Evolutionary conservation across 768 basidiomycete genomes (phyloP), one percentile per base, ranked within the genome.

Genomic region (Boletus coccyginus): DNA sequence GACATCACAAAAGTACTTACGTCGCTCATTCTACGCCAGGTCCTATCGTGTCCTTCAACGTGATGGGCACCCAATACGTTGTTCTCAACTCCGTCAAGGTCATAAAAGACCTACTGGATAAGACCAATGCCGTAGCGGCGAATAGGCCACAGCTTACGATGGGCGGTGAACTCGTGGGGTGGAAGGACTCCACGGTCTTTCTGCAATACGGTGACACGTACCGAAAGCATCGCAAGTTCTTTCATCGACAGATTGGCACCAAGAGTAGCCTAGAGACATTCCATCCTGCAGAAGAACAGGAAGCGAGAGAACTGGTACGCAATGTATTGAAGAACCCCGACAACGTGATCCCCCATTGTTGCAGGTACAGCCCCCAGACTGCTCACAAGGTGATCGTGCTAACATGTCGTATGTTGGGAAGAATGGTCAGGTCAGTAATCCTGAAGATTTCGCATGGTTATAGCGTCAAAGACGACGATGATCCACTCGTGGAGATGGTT

Each of bases 11-110:
- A 50, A 56, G 24, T 38, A 19, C 6, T 8, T 9, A 3, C 19
- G 2, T 47, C 7, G 17, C 10, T 53, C 5, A 55, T 39, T 3
- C 57, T 77, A 46, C 62, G 3, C 16, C 38, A 66, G 64, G 64
- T 11, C 45, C 27, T 11, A 43, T 62, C 12, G 31, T 54, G 0
- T 55, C 50, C 19, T 2, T 61, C 33, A 45, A 39, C 21, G 58
- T 80, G 39, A 67, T 82, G 47, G 74, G 78, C 32, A 75, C 75
- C 45, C 73, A 72, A 10, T 74, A 81, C 65, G 57, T 85, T 46
- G 70, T 84, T 55, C 67, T 85, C 42, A 82, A 78, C 66, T 75
- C 74, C 60, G 52, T 74, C 57, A 70, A 78, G 57, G 74, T 72
- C 0, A 16, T 27, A 17, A 44, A 27, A 6, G 59, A 63, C 11